Evolutionary conservation across 192 early-diverging fungal genomes (phyloP).

Genomic region (Mortierella antarctica): DNA sequence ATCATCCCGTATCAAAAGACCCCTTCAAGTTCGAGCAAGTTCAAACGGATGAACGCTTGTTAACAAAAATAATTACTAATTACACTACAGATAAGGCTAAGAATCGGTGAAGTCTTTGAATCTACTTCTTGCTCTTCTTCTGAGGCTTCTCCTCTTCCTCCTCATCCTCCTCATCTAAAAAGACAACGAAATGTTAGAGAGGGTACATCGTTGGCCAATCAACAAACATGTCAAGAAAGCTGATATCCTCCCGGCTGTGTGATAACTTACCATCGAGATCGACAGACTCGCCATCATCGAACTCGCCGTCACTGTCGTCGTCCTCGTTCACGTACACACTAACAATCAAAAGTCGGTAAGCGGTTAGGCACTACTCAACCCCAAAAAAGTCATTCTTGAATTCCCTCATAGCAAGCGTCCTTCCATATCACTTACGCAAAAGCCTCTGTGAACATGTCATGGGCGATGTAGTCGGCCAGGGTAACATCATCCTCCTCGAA

Average conservation of each 20-base stretch:
- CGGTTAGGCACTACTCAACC: too few species aligned
- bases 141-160: constrained; percentile 42
- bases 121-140: constrained; percentile 56
- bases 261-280: constrained; percentile 38
- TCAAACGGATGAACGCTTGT: too few species aligned
- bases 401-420: too few species aligned
- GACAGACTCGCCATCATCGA: constrained; percentile 30
- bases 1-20: too few species aligned
- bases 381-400: too few species aligned
- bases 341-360: not conserved
- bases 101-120: too few species aligned
- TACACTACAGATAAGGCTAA: too few species aligned
- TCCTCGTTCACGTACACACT: constrained; percentile 14
- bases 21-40: too few species aligned
- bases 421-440: constrained; percentile 20
- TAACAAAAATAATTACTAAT: too few species aligned
- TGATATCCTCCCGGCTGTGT: not conserved
- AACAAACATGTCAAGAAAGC: not conserved
- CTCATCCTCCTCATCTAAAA: constrained; percentile 32
- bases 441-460: constrained; percentile 37
- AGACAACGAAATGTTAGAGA: not conserved
- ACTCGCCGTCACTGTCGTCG: constrained; percentile 25
- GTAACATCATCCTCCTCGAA: constrained; percentile 32
- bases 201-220: not conserved
- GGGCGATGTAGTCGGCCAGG: constrained; percentile 28